Evolutionary conservation across 2,329 filamentous ascomycete genomes (phyloP), one percentile per base, ranked within the genome.

Genomic region (Exophiala spinifera): DNA sequence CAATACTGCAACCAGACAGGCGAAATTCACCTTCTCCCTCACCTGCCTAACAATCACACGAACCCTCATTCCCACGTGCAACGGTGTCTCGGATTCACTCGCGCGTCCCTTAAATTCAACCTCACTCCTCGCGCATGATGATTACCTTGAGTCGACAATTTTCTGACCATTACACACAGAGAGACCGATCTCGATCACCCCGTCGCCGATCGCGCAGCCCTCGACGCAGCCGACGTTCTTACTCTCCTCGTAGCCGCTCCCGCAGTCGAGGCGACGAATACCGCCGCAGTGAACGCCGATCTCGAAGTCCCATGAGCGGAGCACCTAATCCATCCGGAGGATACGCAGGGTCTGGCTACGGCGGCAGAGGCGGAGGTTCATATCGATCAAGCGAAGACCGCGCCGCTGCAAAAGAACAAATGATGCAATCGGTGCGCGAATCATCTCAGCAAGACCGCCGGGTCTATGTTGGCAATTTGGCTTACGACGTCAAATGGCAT

Each of bases 401-500:
- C 67, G 79, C 83, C 60, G 85, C 81, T 60, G 87, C 88, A 67
- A 91, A 94, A 75, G 91, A 96, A 75, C 87, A 91, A 72, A 96
- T 95, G 90, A 95, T 97, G 89, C 87, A 85, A 75, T 91, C 84
- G 70, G 87, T 96, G 66, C 87, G 91, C 70, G 94, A 97, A 70
- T 88, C 89, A 43, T 97, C 94, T 59, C 94, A 97, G 73, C 94
- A 99, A 77, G 94, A 99, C 81, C 92, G 94, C 70, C 91, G 94
- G 64, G 94, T 99, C 83, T 99, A 99, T 73, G 94, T 99, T 72
- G 94, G 94, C 75, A 99, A 99, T 73, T 82, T 99, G 66, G 94
- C 91, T 46, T 99, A 99, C 79, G 94, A 99, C 80, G 94, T 99
- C 73, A 99, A 99, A 80, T 99, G 94, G 94, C 92, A 97, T 79